Conservation (phyloP, 2,329 filamentous ascomycete species). For the Sarocladiaceae sp. region DNA sequence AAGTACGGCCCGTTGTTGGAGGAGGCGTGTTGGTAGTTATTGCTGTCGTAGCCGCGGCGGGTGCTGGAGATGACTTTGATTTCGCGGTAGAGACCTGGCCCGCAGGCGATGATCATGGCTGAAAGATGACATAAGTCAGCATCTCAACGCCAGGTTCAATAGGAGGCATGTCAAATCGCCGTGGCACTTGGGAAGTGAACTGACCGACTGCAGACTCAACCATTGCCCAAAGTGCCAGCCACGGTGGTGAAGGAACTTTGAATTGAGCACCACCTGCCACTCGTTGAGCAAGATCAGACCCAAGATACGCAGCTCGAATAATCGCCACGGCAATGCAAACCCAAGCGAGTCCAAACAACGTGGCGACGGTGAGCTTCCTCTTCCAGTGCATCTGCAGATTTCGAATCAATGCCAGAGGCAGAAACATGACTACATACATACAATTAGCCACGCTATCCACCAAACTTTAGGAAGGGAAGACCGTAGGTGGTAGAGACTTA, state of each 20-base stretch:
- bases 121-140: not conserved
- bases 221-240: conserved; percentile 13
- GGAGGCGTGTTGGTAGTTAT: no score
- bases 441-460: not conserved
- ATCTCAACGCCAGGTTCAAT: no score
- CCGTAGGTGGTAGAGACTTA: not conserved
- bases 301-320: conserved; percentile 12
- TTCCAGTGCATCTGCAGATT: conserved; percentile 13
- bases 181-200: not conserved
- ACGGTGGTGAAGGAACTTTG: conserved; percentile 11
- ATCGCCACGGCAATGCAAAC: conserved; percentile 14
- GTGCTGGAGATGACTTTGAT: conserved; percentile 9
- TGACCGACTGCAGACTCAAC: conserved; percentile 12
- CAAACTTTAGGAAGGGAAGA: not conserved
- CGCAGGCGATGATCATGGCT: conserved; percentile 14
- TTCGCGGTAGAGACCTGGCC: conserved; percentile 13
- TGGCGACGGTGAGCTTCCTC: conserved; percentile 13
- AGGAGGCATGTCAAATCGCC: not conserved
- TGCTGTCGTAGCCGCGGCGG: conserved; percentile 5
- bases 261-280: not conserved
- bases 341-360: conserved; percentile 14
- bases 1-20: not conserved
- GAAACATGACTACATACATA: conserved; percentile 12
- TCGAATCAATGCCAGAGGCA: conserved; percentile 12
- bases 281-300: not conserved